Evolutionary conservation across 352 stramenopile genomes (phyloP), one percentile per base, ranked within the genome.

Genomic region (Halophytophthora batemanensis): DNA sequence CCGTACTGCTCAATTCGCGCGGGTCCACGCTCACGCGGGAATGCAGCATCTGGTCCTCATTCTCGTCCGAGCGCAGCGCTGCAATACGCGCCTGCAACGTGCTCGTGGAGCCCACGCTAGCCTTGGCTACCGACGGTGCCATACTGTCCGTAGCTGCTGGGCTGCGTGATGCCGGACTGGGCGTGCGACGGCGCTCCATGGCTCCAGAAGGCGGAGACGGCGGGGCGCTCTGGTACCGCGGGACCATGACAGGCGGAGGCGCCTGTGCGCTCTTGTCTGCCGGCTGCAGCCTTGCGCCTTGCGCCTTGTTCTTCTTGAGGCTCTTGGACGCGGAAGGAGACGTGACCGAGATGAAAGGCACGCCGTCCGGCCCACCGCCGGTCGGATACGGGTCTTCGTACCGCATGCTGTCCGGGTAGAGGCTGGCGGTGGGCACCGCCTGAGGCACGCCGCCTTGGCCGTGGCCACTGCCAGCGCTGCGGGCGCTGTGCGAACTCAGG

Each of bases 71-170:
- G 13, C 78, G 60, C 23, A 89, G 55, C 10, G 73, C 78, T 29
- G 87, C 71, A 35, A 89, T 89, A 15, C 75, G 71, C 40, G 82
- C 67, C 18, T 78, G 75, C 33, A 89, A 62, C 23, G 78, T 86
- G 12, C 25, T 50, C 15, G 45, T 35, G 34, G 50, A 60, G 35
- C 42, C 51, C 34, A 21, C 39, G 49, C 51, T 69, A n/a, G 59
- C 42, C 53, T 12, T 37, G 23, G 46, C 40, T 2, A 67, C 44
- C 1, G 45, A 63, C 15, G n/a, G n/a, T n/a, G n/a, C n/a, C n/a
- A n/a, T n/a, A n/a, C n/a, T n/a, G n/a, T n/a, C n/a, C n/a, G n/a
- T n/a, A n/a, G n/a, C n/a, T n/a, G n/a, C n/a, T n/a, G n/a, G n/a
- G n/a, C n/a, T n/a, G n/a, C n/a, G n/a, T n/a, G n/a, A n/a, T n/a